Evolutionary conservation across 306 rosid species (phyloP), one percentile per base, ranked within the genome.

Genomic region (Glycine tomentella): DNA sequence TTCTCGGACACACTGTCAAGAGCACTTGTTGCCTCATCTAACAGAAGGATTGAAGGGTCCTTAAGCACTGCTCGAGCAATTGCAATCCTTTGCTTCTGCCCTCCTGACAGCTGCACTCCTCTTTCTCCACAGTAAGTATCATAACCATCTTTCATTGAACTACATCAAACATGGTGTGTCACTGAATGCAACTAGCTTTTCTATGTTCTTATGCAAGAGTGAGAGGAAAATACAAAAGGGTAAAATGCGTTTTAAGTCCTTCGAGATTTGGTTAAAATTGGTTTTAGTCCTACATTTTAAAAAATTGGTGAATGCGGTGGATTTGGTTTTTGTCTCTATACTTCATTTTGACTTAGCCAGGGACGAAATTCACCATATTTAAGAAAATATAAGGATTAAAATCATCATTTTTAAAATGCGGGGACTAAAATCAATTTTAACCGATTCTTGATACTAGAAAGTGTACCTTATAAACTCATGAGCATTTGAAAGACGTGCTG

Each of bases 21-120:
- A 2, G 97, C 97, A 80, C 94, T 92, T 45, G 97, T 91, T 62
- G 97, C 97, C 73, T 91, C 98, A 61, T 94, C 98, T 34, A 94
- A 72, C 3, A 88, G 91, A 77, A 92, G 91, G 69, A 91, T 86
- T 82, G 79, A 70, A 17, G 98, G 98, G 34, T 91, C 78, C 80
- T 91, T 91, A 3, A 91, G 76, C 76, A 94, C 80, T 44, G 97
- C 97, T 81, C 94, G n/a, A 7, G 97, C 98, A 66, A 92, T 84
- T 79, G 95, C 94, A 80, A 94, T 86, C n/a, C 97, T 89, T 40
- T 94, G 97, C 85, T 90, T 92, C 80, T 94, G 92, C 1, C 97
- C 98, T 67, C 98, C 92, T 64, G 97, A 92, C 14, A 94, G 84
- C 59, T 89, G 97, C 64, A 87, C 89, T 84, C 97, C 97, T 84